Base-by-base conservation (phyloP, 129 eudicot species). In the Lactuca saligna region DNA sequence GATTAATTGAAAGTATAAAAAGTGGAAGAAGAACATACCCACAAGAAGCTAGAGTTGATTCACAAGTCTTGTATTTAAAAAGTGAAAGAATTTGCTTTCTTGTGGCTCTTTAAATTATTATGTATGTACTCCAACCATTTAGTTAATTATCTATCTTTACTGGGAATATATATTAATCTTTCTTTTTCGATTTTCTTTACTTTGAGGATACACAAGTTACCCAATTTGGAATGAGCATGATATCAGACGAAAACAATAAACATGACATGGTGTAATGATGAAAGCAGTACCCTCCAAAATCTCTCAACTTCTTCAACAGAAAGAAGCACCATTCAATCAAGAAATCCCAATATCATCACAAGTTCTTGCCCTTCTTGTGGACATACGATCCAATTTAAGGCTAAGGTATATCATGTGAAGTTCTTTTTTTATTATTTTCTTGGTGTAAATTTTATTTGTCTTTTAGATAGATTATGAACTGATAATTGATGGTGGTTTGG, bases 281-380 rank as follows among this genome's bases (percentile, higher is more conserved):
- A 73, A 71, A 69, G 59, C 35, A 48, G 79, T 61, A 71, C 77
- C 65, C 83, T 86, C 68, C 85, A 66, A 51, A 79, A 57, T 58
- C 50, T 76, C 59, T 54, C 86, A 69, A 50, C 84, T 46, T 67
- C 87, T 61, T 41, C 79, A 3, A 64, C 66, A 41, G 73, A 72
- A 51, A 70, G 17, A 3, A 60, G 3, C 38, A 33, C 49, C 50
- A 38, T 66, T 9, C 50, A 57, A 49, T 59, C 71, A 17, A 78
- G 42, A 74, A 48, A 67, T 44, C 70, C 33, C 69, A 53, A 72
- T 61, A 31, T 9, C 29, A 70, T 69, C 65, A 74, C 65, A 32
- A 34, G 66, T 51, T 64, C 87, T 17, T 93, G 98, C 77, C 98
- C 97, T 80, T 93, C 95, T 17, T 93, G 98, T 83, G 91, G 87